Percentiles rank a stretch among this genome's conserved stretches.
These are phyloP conservation scores for Penicillium taxi DNA, from an alignment of 495 filamentous ascomycete species.

Conservation along the genomic window DNA sequence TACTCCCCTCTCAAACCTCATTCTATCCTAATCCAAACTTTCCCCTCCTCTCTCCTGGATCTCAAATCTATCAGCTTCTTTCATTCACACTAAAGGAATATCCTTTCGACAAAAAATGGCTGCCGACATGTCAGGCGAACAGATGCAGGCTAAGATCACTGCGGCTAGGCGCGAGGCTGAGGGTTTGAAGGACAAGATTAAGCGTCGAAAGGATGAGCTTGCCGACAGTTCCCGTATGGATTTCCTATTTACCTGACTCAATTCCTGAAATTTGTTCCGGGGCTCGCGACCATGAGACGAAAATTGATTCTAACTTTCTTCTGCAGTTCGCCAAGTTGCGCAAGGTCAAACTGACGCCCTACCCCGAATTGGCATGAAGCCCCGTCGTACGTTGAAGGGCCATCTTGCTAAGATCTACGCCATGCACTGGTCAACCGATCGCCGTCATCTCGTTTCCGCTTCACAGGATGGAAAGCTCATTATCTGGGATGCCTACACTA, in stretches of 20 bases:
- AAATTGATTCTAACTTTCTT: conserved; percentile 2
- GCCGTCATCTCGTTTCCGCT: conserved; percentile 93
- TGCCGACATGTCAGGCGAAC: conserved; percentile 61
- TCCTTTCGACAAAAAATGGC: conserved; percentile 37
- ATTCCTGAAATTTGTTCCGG: no score
- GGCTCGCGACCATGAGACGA: no score
- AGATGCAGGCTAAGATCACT: conserved; percentile 84
- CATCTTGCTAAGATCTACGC: conserved; percentile 99
- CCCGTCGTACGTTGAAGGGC: conserved; percentile 89
- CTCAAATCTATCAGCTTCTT: conserved; percentile 9
- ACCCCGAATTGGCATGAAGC: conserved; percentile 91
- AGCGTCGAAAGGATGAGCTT: conserved; percentile 98
- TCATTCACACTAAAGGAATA: conserved; percentile 17
- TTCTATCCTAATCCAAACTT: conserved; percentile 4
- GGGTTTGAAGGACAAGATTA: conserved; percentile 96
- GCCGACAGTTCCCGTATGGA: conserved; percentile 92
- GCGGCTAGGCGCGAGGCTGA: conserved; percentile 96
- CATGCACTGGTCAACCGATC: conserved; percentile 99
- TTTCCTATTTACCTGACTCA: no score
- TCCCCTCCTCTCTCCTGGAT: conserved; percentile 9
- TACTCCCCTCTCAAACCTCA: conserved; percentile 6
- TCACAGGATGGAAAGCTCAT: conserved; percentile 99
- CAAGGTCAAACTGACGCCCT: conserved; percentile 79
- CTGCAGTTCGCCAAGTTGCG: conserved; percentile 82
- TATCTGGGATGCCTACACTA: conserved; percentile 99